Conservation (phyloP, 1,139 yeast species). For the Pichia sp. region DNA sequence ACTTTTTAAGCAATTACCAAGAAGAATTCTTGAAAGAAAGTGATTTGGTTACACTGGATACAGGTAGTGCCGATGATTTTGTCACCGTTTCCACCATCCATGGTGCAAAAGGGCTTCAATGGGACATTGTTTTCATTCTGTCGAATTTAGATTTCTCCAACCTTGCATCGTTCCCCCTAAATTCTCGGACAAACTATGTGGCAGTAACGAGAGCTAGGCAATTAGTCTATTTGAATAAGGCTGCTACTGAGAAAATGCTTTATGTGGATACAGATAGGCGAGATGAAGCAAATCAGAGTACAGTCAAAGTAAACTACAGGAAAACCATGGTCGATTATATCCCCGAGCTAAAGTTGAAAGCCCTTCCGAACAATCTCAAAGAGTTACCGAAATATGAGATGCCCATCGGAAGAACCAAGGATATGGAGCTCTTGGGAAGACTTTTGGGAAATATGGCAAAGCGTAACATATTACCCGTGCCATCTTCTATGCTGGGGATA, state of each 20-base stretch:
- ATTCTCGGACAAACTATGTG: slow-evolving; percentile 40
- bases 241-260: slow-evolving; percentile 20
- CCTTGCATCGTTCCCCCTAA: background rate
- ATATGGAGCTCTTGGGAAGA: background rate
- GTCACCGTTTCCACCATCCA: slow-evolving; percentile 59
- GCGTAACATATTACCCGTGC: background rate
- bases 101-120: slow-evolving; percentile 68
- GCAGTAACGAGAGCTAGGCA: slow-evolving; percentile 62
- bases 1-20: slow-evolving; percentile 29
- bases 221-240: slow-evolving; percentile 42
- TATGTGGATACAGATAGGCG: slow-evolving; percentile 19
- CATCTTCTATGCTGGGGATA: background rate
- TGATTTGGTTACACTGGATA: slow-evolving; percentile 5
- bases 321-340: slow-evolving; percentile 9
- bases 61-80: slow-evolving; percentile 31
- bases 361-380: slow-evolving; percentile 10
- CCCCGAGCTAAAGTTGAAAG: slow-evolving; percentile 11
- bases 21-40: slow-evolving; percentile 20
- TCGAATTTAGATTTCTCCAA: slow-evolving; percentile 4
- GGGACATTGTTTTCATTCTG: slow-evolving; percentile 57
- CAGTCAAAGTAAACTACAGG: slow-evolving; percentile 2
- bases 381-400: slow-evolving; percentile 11
- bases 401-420: slow-evolving; percentile 3
- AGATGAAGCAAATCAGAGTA: background rate
- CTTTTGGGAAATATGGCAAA: slow-evolving; percentile 5